These are phyloP conservation scores for Paraphoma chrysanthemicola DNA, from an alignment of 2,329 filamentous ascomycete species.

Conservation along the genomic window DNA sequence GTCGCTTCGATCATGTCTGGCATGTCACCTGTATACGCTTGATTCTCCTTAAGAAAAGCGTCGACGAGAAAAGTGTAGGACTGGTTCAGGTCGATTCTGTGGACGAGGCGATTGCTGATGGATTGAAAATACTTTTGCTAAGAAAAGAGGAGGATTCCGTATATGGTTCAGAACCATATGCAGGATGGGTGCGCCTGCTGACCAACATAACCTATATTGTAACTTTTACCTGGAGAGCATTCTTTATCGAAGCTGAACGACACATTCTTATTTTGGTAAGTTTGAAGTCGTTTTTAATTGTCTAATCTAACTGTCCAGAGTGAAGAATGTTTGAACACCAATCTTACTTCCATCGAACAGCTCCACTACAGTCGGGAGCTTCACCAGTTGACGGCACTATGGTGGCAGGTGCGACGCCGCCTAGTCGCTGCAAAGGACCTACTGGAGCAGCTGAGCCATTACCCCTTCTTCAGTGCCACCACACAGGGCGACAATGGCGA, in stretches of 20 bases:
- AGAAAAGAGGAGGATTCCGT: conserved; percentile 2
- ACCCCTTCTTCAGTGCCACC: conserved; percentile 5
- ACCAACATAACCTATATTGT: conserved; percentile 7
- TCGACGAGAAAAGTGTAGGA: neutral
- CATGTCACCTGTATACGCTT: conserved; percentile 7
- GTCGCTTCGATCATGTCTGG: conserved; percentile 1
- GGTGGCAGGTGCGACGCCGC: conserved; percentile 12
- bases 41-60: neutral
- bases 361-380: conserved; percentile 14
- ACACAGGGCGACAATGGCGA: neutral
- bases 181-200: conserved; percentile 9
- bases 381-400: conserved; percentile 12
- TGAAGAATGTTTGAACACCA: conserved; percentile 11
- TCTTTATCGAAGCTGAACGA: conserved; percentile 8
- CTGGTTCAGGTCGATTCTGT: conserved; percentile 6
- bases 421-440: conserved; percentile 11
- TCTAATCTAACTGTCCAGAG: conserved; percentile 3
- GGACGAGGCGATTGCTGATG: conserved; percentile 3
- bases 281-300: neutral
- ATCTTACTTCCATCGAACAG: conserved; percentile 7
- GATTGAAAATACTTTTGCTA: conserved; percentile 6
- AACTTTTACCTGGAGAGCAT: conserved; percentile 2
- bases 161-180: conserved; percentile 1
- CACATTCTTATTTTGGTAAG: conserved; percentile 11
- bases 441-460: conserved; percentile 8